Percentiles rank a stretch among this genome's conserved stretches.
phyloP scores from a whole-genome alignment of 768 basidiomycete genomes.

The Auriscalpium microsporum region DNA sequence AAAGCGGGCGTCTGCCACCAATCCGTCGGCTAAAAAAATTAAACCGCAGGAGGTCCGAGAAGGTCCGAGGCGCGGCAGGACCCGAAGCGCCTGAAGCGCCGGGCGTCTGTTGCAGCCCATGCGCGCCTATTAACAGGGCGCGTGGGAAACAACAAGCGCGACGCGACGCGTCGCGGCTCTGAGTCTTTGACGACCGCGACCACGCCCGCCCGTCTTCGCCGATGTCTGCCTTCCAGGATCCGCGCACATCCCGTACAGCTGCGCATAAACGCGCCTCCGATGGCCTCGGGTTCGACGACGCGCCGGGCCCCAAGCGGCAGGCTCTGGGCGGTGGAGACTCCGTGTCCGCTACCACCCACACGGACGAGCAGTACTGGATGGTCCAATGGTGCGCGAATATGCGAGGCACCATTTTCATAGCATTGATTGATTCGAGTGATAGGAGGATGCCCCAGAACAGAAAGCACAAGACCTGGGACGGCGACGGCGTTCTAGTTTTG shows the following conservation, averaged over 20 bases:
- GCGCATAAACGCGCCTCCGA: constrained; percentile 18
- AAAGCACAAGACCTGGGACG: constrained; percentile 91
- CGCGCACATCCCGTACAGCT: not conserved
- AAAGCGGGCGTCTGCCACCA: too few species aligned
- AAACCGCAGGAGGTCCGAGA: too few species aligned
- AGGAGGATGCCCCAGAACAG: constrained; percentile 65
- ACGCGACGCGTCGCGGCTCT: constrained; percentile 11
- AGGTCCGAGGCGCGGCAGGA: too few species aligned
- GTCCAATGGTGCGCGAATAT: constrained; percentile 54
- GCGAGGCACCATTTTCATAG: not conserved
- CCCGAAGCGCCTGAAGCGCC: too few species aligned
- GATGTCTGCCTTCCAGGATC: constrained; percentile 12
- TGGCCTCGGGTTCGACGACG: constrained; percentile 9
- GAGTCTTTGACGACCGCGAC: not conserved
- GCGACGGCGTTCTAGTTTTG: constrained; percentile 60
- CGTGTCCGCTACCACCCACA: constrained; percentile 4
- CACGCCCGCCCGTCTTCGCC: not conserved
- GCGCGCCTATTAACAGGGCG: not conserved
- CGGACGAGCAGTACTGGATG: constrained; percentile 54
- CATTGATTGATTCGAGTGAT: not conserved
- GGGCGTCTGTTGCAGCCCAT: too few species aligned
- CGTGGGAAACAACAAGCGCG: not conserved
- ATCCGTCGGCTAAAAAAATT: too few species aligned
- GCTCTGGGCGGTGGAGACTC: constrained; percentile 10
- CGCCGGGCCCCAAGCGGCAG: constrained; percentile 15